Conservation (phyloP, 1,284 basidiomycete genomes). For the Tilletia indica region DNA sequence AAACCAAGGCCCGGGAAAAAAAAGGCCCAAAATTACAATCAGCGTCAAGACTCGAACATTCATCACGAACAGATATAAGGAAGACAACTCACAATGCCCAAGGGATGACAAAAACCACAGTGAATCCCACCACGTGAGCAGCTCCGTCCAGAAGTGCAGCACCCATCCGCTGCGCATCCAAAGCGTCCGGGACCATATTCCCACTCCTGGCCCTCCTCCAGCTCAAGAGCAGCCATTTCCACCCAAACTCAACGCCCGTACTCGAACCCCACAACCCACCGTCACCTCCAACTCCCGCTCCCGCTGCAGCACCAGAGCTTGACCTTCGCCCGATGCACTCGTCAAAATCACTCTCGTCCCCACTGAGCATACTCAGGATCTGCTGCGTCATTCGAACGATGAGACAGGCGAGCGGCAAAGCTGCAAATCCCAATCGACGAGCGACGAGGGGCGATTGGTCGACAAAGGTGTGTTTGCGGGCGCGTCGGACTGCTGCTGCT, state of each 20-base stretch:
- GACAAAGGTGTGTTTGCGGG: constrained; percentile 73
- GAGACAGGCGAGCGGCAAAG: constrained; percentile 85
- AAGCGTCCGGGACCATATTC: background rate
- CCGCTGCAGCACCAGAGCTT: no score
- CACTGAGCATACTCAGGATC: constrained; percentile 65
- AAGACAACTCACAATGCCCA: constrained; percentile 36
- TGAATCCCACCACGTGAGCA: constrained; percentile 8
- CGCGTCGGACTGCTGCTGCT: constrained; percentile 12
- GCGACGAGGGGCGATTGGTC: constrained; percentile 94
- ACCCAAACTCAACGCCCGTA: background rate
- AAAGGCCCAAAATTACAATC: no score
- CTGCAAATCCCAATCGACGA: constrained; percentile 87
- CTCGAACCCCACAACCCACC: background rate
- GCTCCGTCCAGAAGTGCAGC: constrained; percentile 6
- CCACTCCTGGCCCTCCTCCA: background rate
- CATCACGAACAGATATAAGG: no score
- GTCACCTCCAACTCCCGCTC: constrained; percentile 22
- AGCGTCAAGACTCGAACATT: no score
- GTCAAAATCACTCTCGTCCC: constrained; percentile 57
- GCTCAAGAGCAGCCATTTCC: background rate
- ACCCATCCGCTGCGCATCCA: constrained; percentile 6
- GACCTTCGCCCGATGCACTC: constrained; percentile 47
- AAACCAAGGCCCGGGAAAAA: no score
- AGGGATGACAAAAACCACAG: constrained; percentile 33
- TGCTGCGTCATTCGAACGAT: constrained; percentile 84